Conservation (phyloP, 352 stramenopile species). For the Globisporangium irregulare region DNA sequence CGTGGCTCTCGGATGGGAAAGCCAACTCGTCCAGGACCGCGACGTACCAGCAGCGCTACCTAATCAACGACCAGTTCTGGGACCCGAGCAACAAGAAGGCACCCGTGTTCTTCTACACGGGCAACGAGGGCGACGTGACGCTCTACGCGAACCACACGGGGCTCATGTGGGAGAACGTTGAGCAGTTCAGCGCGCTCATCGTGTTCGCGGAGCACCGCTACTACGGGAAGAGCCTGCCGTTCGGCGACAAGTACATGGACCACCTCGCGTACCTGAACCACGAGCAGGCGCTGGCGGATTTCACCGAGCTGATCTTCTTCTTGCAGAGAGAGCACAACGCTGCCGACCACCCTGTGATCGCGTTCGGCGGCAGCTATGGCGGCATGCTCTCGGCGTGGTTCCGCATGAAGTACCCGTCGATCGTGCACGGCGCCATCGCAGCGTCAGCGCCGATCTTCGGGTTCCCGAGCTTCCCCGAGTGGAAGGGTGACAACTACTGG, state of each 20-base stretch:
- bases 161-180: slow-evolving; percentile 94
- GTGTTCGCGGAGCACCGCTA: slow-evolving; percentile 97
- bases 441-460: slow-evolving; percentile 92
- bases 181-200: slow-evolving; percentile 84
- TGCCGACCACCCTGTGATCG: slow-evolving; percentile 85
- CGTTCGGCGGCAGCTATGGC: slow-evolving; percentile 95
- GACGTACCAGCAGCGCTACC: slow-evolving; percentile 87
- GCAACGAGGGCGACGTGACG: slow-evolving; percentile 93
- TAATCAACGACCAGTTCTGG: slow-evolving; percentile 88
- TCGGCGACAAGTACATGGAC: slow-evolving; percentile 60
- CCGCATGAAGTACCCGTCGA: slow-evolving; percentile 94
- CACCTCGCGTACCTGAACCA: slow-evolving; percentile 84
- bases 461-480: slow-evolving; percentile 69
- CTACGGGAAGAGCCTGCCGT: slow-evolving; percentile 90
- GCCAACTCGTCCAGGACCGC: slow-evolving; percentile 27
- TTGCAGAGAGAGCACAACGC: slow-evolving; percentile 77
- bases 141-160: slow-evolving; percentile 94
- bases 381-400: slow-evolving; percentile 95
- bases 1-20: slow-evolving; percentile 33
- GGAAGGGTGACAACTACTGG: slow-evolving; percentile 79
- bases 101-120: slow-evolving; percentile 93
- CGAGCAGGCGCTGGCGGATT: slow-evolving; percentile 94
- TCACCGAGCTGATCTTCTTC: slow-evolving; percentile 83
- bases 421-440: slow-evolving; percentile 91
- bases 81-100: slow-evolving; percentile 56